Evolutionary conservation across 148 eudicot genomes (phyloP), one percentile per base, ranked within the genome.

Genomic region (Oxyria digyna): DNA sequence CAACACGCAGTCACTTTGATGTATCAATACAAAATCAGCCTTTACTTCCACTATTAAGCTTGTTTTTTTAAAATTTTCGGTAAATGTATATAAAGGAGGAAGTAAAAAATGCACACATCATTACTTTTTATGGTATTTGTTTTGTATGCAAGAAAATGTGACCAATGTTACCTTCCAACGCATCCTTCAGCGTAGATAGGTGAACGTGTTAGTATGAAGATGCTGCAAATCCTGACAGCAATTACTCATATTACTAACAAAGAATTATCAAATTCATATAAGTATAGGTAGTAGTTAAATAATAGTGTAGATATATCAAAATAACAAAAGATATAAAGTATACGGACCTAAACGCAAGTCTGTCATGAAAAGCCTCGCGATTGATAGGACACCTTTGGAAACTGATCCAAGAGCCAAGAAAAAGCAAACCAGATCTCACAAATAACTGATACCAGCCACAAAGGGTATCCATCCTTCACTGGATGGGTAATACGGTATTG

Each of bases 391-490:
- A 82, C 98, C 98, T 93, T 93, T 57, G 98, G 98, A 79, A 93
- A 93, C 83, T 93, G 98, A 85, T 93, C 98, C 74, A 93, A 80
- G 73, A 93, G 94, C 98, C 98, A 93, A 27, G 98, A 93, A 62
- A 92, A 75, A 6, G 98, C 98, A 78, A 93, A 93, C 98, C 98
- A 92, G 74, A 92, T 78, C 87, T 92, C 98, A 77, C 98, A 92
- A 73, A 92, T 92, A 45, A 92, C 85, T 35, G 98, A 93, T 71
- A 82, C 81, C 69, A 93, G 87, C 98, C 98, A 93, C 74, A 93
- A 73, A 18, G 98, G 96, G 81, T 93, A 93, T 24, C 96, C 98
- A 83, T 89, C 91, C 33, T 79, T 78, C 77, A 89, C 98, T 18
- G 98, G 98, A 81, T 93, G 98, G 71, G 87, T 87, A 23, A 76